Base-by-base conservation (phyloP, 768 basidiomycete species). In the Neoboletus magnificus region DNA sequence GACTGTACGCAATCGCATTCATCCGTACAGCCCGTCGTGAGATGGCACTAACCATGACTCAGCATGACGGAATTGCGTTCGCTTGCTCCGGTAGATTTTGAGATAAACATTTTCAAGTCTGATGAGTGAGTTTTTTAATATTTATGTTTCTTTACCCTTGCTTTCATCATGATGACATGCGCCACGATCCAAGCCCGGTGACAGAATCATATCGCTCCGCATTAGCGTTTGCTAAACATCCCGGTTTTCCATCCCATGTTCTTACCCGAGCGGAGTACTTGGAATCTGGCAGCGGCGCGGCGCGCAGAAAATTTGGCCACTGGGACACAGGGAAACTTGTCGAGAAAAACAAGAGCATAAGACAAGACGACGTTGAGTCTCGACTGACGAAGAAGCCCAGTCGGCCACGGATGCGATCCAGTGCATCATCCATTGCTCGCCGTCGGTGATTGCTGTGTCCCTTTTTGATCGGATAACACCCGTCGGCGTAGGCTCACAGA, bases 201-300 rank as follows among this genome's bases (percentile, higher is more conserved):
- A 81, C 79, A 52, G 85, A 87, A 74, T 80, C 82, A 2, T 87
- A 89, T 71, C 71, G 74, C 49, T 78, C 84, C 52, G 86, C 86
- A 0, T 66, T 81, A 50, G 73, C 78, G 16, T 85, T 91, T 61
- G 81, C 83, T 25, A 76, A 71, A 49, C 74, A 75, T 20, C 73
- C 82, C 25, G 75, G 76, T 39, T 86, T 88, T 61, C 49, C 74
- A 1, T 71, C 76, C 32, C 73, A 75, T 20, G 78, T 82, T 30
- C 82, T 93, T 58, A 91, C 91, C 5, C 77, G 88, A 42, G 83
- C 82, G 46, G 93, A 98, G 68, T 98, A 96, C 72, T 75, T 82
- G 47, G 94, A 98, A 73, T 80, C 80, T 57, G 94, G 94, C 35
- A 87, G 84, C 61, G 81, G 76, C 56, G 87, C 87, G 54, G 83